Evolutionary conservation across 306 rosid species (phyloP).

Genomic region (Glycine soja): DNA sequence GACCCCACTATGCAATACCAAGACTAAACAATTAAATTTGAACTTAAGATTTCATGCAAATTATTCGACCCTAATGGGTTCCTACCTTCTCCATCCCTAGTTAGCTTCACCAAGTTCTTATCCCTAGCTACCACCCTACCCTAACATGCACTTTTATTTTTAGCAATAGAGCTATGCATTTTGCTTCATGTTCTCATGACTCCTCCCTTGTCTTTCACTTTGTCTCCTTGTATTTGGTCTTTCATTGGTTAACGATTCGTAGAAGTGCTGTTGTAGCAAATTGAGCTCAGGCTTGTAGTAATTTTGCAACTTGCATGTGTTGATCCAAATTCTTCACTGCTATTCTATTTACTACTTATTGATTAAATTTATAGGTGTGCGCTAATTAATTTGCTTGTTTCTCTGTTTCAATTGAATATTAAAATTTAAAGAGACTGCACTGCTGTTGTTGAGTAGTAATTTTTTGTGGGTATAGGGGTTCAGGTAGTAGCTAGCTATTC

Average conservation of each 20-base stretch:
- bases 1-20: slow-evolving; percentile 46
- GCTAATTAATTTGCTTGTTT: not conserved
- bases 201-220: no score
- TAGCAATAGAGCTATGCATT: no score
- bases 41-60: no score
- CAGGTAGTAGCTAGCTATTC: not conserved
- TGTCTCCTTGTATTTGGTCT: not conserved
- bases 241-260: no score
- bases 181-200: not conserved
- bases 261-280: no score
- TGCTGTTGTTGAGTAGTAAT: not conserved
- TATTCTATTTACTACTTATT: not conserved
- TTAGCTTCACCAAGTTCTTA: not conserved
- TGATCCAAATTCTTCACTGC: not conserved
- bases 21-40: not conserved
- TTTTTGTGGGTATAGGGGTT: not conserved
- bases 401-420: not conserved
- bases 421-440: not conserved
- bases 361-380: not conserved
- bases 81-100: not conserved
- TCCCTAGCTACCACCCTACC: not conserved
- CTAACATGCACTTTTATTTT: not conserved
- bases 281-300: no score
- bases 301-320: not conserved
- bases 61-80: no score